Conservation (phyloP, 148 eudicot species). For the Persicaria tinctoria region DNA sequence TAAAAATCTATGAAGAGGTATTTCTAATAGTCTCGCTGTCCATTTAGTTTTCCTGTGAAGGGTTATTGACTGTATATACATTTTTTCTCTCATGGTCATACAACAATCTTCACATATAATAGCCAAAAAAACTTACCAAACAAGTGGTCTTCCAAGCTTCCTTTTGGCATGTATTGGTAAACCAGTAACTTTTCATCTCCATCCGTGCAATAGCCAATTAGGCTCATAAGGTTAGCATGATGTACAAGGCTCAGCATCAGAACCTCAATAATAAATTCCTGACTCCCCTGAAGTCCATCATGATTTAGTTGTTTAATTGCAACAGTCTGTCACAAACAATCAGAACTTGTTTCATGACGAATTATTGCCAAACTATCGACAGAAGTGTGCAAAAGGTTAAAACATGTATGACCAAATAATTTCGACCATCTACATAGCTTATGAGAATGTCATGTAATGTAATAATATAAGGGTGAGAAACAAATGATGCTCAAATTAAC, state of each 20-base stretch:
- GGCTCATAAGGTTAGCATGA: conserved; percentile 40
- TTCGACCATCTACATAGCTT: background rate
- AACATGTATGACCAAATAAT: background rate
- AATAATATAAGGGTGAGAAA: background rate
- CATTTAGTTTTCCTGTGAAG: background rate
- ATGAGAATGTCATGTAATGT: no score
- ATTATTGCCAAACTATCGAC: background rate
- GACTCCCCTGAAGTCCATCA: conserved; percentile 39
- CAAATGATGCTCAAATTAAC: background rate
- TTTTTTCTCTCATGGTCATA: background rate
- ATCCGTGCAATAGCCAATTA: conserved; percentile 42
- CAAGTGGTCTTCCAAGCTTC: conserved; percentile 41
- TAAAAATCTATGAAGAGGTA: background rate
- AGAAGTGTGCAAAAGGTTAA: background rate
- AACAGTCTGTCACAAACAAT: conserved; percentile 30
- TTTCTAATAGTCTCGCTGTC: background rate
- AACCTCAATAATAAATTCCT: conserved; percentile 46
- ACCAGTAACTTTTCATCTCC: conserved; percentile 43
- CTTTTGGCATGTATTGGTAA: conserved; percentile 45
- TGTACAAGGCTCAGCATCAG: conserved; percentile 47
- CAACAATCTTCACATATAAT: conserved; percentile 1
- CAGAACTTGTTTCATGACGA: background rate
- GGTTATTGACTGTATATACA: background rate
- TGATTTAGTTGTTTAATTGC: conserved; percentile 40
- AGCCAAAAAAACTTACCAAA: conserved; percentile 28